phyloP scores from a whole-genome alignment of 768 basidiomycete genomes.

The Calocera cornea region DNA sequence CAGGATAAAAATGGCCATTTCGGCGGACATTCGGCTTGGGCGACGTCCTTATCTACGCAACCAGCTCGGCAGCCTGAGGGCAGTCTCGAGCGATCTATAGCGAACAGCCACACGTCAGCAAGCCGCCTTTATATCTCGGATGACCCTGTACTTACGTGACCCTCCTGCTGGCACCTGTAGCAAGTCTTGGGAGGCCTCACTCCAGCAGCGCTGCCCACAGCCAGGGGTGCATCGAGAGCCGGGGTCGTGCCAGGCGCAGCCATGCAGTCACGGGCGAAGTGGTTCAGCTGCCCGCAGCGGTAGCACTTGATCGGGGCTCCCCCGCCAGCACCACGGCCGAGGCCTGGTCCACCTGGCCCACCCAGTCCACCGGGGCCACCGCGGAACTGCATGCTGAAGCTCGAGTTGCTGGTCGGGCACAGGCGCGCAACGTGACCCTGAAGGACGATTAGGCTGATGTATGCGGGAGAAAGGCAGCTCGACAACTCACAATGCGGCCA shows the following conservation, averaged over 20 bases:
- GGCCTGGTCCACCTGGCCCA: slow-evolving; percentile 56
- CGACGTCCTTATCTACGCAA: slow-evolving; percentile 12
- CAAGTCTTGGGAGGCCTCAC: slow-evolving; percentile 62
- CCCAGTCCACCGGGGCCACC: slow-evolving; percentile 21
- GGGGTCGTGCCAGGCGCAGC: slow-evolving; percentile 49
- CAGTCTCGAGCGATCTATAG: slow-evolving; percentile 20
- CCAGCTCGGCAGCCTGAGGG: slow-evolving; percentile 16
- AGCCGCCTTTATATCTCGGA: slow-evolving; percentile 21
- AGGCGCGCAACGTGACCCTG: slow-evolving; percentile 72
- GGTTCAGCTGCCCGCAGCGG: slow-evolving; percentile 79
- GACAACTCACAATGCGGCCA: slow-evolving; percentile 8
- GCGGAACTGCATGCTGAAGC: slow-evolving; percentile 24
- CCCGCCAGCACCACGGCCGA: slow-evolving; percentile 42
- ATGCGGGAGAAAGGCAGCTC: neutral
- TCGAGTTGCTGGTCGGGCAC: slow-evolving; percentile 37
- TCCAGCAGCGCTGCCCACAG: slow-evolving; percentile 28
- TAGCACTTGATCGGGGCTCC: slow-evolving; percentile 63
- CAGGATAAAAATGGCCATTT: neutral
- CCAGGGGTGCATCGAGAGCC: slow-evolving; percentile 34
- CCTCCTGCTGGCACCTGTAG: slow-evolving; percentile 78
- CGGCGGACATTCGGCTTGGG: neutral
- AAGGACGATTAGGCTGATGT: slow-evolving; percentile 37
- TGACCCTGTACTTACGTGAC: slow-evolving; percentile 52
- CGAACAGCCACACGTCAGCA: neutral
- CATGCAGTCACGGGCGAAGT: slow-evolving; percentile 60